Evolutionary conservation across 257 asterid species (phyloP), one percentile per base, ranked within the genome.

Genomic region (Coffea eugenioides): DNA sequence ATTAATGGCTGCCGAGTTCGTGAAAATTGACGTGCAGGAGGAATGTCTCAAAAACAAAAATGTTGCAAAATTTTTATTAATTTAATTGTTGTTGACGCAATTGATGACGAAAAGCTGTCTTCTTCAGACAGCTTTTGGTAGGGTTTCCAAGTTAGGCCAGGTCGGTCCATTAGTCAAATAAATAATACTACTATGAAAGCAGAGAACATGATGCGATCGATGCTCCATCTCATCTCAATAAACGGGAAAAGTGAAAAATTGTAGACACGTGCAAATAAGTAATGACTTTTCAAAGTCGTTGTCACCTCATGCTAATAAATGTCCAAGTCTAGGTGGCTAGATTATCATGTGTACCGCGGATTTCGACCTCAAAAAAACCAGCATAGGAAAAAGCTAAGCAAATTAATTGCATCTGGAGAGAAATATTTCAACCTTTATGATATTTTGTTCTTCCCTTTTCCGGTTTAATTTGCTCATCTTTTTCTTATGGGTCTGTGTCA

Each of bases 71-170:
- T 39, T 39, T n/a, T n/a, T n/a, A n/a, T 39, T 31, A 31, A 39
- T 25, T 1, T n/a, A 13, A 7, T 13, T 1, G 23, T 0, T 49
- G 31, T 25, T 45, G 62, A 18, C 27, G 49, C 31, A 46, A 76
- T n/a, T 7, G 65, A 67, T 67, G 13, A 8, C n/a, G 49, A 25
- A 39, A n/a, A 5, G 39, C 27, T 13, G 73, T 65, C 80, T 64
- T 16, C 34, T 65, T 64, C n/a, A n/a, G n/a, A n/a, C 34, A 31
- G 39, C 65, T 36, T 36, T 57, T 12, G 16, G 10, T 64, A 10
- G 69, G 39, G 7, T 18, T 25, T 80, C 80, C 67, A 75, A 80
- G 83, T 80, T 80, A 80, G 83, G 83, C 77, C 71, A 57, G 83
- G 76, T 68, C 76, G 83, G 83, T 80, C 52, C 43, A 34, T 68